Evolutionary conservation across 2,329 filamentous ascomycete genomes (phyloP), one percentile per base, ranked within the genome.

Genomic region (Fusarium guadeloupense): DNA sequence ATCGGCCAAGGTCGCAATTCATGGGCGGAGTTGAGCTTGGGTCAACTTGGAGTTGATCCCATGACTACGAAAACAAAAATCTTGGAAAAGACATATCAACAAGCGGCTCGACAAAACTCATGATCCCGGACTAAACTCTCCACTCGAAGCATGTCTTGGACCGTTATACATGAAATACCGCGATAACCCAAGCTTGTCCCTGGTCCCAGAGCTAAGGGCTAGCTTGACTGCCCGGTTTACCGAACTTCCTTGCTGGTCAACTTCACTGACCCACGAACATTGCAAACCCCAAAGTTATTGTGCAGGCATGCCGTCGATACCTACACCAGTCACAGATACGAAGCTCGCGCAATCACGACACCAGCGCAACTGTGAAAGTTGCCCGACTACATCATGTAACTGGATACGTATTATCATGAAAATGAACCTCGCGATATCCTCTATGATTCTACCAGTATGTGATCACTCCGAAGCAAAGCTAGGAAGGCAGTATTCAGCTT

Each of bases 31-130:
- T 50, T 52, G 59, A 67, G 63, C 63, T 67, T 62, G 55, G 64
- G 54, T 59, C 62, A 68, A 42, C 38, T 43, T 50, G 48, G 49
- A 45, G 47, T 53, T 58, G 55, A 54, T 64, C 65, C 62, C 62
- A 68, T 68, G 65, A 68, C 62, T 59, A 41, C 33, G 35, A 56
- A 68, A 66, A 68, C 3, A 51, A 64, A 48, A 62, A 53, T 54
- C 64, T 57, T 59, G 57, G 50, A 55, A 59, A 16, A 41, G 37
- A 30, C 44, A 35, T 40, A 46, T 43, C 50, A 44, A 50, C 48
- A 56, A 57, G 44, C 25, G 9, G 25, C 39, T 48, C 20, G 38
- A 49, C 35, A 53, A 41, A 40, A n/a, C 35, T 54, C 31, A 34
- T 38, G 20, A n/a, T 49, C 30, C 20, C 28, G 37, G 30, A 42